phyloP scores from a whole-genome alignment of 495 filamentous ascomycete species.

The Physcia stellaris region DNA sequence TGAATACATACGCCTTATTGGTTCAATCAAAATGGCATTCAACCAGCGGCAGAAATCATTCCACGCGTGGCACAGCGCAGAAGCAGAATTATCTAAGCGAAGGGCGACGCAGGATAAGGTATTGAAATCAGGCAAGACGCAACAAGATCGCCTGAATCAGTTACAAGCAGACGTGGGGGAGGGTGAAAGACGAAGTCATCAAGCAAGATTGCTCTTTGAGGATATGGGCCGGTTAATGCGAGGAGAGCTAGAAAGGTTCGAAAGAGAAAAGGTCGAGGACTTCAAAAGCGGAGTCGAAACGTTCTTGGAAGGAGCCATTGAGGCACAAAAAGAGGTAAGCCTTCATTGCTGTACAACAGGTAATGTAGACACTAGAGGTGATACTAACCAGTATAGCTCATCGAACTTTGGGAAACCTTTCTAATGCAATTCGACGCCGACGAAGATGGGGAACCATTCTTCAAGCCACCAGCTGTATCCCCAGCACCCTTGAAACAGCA shows the following conservation, averaged over 20 bases:
- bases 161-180: conserved; percentile 82
- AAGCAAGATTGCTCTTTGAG: conserved; percentile 79
- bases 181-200: conserved; percentile 86
- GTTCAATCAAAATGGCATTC: conserved; percentile 84
- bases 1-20: conserved; percentile 93
- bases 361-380: too few species aligned
- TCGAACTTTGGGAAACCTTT: conserved; percentile 98
- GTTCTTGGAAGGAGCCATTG: conserved; percentile 87
- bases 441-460: conserved; percentile 72
- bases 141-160: conserved; percentile 90
- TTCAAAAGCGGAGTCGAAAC: conserved; percentile 98
- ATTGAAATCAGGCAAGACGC: conserved; percentile 79
- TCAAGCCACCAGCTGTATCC: conserved; percentile 40
- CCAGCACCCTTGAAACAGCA: conserved; percentile 15
- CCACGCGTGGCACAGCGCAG: conserved; percentile 80
- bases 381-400: conserved; percentile 47
- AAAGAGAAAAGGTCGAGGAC: conserved; percentile 96
- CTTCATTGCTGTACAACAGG: too few species aligned
- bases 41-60: conserved; percentile 87
- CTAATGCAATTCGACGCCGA: conserved; percentile 87
- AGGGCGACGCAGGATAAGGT: conserved; percentile 81
- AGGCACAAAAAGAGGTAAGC: conserved; percentile 94
- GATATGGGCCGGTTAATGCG: conserved; percentile 96
- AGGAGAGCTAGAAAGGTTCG: conserved; percentile 80
- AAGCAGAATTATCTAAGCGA: conserved; percentile 77